Evolutionary conservation across 1,139 yeast genomes (phyloP).

Genomic region (Hansenula lynferdii): DNA sequence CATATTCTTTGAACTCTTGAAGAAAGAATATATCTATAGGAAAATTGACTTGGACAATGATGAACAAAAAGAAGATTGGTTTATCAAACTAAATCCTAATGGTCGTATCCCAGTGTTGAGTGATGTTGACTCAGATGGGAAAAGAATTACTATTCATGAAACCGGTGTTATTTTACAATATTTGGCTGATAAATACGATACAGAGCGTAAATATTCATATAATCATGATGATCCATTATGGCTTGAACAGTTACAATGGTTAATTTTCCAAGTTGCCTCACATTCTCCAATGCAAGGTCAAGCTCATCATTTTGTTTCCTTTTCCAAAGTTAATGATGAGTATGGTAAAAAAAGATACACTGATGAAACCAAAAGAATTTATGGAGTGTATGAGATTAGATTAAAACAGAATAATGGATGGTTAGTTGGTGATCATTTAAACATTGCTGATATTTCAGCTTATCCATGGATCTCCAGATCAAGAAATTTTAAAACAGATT

Average conservation of each 20-base stretch:
- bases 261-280: not conserved
- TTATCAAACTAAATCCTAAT: not conserved
- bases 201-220: not conserved
- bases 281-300: not conserved
- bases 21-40: not conserved
- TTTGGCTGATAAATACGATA: not conserved
- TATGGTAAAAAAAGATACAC: not conserved
- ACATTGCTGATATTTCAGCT: not conserved
- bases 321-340: not conserved
- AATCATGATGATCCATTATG: not conserved
- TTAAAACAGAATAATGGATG: not conserved
- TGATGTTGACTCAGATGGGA: too few relatives aligned
- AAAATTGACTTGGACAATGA: not conserved
- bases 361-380: not conserved
- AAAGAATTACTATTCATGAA: not conserved
- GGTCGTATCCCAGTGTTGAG: not conserved
- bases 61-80: not conserved
- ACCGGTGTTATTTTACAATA: not conserved
- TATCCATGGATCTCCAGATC: not conserved
- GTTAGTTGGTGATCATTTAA: not conserved
- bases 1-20: not conserved
- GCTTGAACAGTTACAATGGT: not conserved
- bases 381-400: not conserved
- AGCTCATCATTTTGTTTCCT: not conserved
- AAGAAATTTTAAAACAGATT: not conserved